These are phyloP conservation scores for Tuber calosporum DNA, from an alignment of 495 filamentous ascomycete genomes.

Conservation along the genomic window DNA sequence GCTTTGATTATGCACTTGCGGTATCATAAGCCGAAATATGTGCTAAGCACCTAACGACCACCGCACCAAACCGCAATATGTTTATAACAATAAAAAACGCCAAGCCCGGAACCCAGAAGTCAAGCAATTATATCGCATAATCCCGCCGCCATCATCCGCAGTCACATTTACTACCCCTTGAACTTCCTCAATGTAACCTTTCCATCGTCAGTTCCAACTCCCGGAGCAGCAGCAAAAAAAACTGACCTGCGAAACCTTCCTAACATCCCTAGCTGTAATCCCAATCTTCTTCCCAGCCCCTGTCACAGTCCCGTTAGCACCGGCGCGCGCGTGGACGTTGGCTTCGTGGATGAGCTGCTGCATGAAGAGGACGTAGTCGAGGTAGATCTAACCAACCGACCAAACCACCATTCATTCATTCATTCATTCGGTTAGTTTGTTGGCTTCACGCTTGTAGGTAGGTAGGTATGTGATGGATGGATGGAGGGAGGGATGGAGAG, in stretches of 20 bases:
- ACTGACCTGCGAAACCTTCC: constrained; percentile 68
- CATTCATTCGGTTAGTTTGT: neutral
- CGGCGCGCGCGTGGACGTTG: constrained; percentile 58
- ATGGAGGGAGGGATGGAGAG: neutral
- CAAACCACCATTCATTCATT: neutral
- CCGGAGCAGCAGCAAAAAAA: constrained; percentile 3
- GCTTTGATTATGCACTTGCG: neutral
- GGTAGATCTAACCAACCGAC: constrained; percentile 55
- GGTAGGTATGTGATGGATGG: neutral
- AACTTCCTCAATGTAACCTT: constrained; percentile 65
- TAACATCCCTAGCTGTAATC: constrained; percentile 60
- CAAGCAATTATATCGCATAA: constrained; percentile 4
- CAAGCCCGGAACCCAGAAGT: neutral
- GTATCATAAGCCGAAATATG: neutral
- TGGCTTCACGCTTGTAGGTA: neutral
- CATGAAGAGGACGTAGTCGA: constrained; percentile 86
- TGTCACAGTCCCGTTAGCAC: constrained; percentile 9
- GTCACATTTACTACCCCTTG: constrained; percentile 54
- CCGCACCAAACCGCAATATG: neutral
- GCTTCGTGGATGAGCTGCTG: constrained; percentile 87
- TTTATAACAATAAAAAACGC: constrained; percentile 1
- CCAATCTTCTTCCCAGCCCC: constrained; percentile 58
- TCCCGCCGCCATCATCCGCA: neutral
- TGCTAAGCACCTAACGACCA: neutral
- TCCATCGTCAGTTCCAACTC: neutral